Percentiles rank a stretch among this genome's conserved stretches.
phyloP scores from a whole-genome alignment of 257 asterid species.

The Nicotiana obtusifolia region DNA sequence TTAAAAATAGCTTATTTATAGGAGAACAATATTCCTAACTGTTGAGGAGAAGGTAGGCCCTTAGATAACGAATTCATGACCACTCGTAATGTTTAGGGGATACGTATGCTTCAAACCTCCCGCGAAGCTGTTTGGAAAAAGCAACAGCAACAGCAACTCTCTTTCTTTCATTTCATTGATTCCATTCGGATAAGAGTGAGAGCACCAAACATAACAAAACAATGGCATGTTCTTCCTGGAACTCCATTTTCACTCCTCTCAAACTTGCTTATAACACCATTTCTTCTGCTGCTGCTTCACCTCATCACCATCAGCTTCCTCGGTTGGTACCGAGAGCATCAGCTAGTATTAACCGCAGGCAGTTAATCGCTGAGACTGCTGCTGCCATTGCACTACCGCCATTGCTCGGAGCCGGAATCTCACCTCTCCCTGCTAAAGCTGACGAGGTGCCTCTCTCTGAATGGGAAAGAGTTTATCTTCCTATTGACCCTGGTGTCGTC shows the following conservation, averaged over 20 bases:
- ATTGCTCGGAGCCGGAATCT: constrained; percentile 16
- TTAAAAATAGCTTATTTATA: too few relatives aligned
- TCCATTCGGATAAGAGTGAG: constrained; percentile 6
- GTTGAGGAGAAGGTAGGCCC: not conserved
- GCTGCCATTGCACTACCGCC: constrained; percentile 39
- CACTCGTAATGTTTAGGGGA: not conserved
- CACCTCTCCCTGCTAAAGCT: constrained; percentile 25
- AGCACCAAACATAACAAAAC: not conserved
- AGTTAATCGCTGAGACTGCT: constrained; percentile 45
- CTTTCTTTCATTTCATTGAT: not conserved
- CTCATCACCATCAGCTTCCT: constrained; percentile 6
- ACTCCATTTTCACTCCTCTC: constrained; percentile 4
- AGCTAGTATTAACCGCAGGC: constrained; percentile 42
- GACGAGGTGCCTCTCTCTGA: constrained; percentile 65
- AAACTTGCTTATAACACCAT: not conserved
- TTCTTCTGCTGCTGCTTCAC: too few relatives aligned
- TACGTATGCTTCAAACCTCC: constrained; percentile 1
- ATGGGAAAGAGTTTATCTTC: constrained; percentile 87
- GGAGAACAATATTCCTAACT: not conserved
- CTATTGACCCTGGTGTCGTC: constrained; percentile 88
- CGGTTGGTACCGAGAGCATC: not conserved
- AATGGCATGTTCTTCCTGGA: constrained; percentile 7
- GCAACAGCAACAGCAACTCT: not conserved
- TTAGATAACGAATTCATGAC: not conserved
- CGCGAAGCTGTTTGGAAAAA: constrained; percentile 12